Evolutionary conservation across 495 filamentous ascomycete species (phyloP).

Genomic region (Penicillium manginii): DNA sequence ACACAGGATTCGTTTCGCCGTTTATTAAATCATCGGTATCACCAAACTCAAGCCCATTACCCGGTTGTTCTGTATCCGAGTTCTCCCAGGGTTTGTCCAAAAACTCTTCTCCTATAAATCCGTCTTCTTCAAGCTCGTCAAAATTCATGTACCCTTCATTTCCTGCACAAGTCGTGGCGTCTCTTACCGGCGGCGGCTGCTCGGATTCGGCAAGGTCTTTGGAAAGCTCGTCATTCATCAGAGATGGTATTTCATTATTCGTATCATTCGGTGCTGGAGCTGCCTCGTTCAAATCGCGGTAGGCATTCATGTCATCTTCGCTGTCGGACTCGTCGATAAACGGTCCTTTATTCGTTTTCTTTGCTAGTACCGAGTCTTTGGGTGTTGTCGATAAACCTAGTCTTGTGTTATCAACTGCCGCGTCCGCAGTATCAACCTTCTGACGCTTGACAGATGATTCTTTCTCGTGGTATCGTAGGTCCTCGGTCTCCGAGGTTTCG

Average conservation of each 20-base stretch:
- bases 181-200: constrained; percentile 54
- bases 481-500: constrained; percentile 19
- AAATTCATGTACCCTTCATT: constrained; percentile 68
- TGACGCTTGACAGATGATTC: constrained; percentile 40
- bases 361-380: constrained; percentile 2
- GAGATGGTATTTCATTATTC: constrained; percentile 13
- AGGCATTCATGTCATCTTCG: constrained; percentile 54
- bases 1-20: constrained; percentile 48
- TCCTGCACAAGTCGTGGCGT: constrained; percentile 58
- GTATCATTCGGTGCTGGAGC: neutral
- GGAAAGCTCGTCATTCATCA: constrained; percentile 47
- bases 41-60: constrained; percentile 19
- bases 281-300: constrained; percentile 24
- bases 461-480: constrained; percentile 34
- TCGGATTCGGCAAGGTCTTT: constrained; percentile 42
- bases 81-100: constrained; percentile 40
- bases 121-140: constrained; percentile 64
- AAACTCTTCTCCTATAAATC: constrained; percentile 45
- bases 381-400: constrained; percentile 12
- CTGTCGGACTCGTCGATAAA: constrained; percentile 73
- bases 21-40: constrained; percentile 30
- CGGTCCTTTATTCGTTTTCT: constrained; percentile 46
- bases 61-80: neutral
- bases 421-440: constrained; percentile 39
- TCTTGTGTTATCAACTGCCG: constrained; percentile 9